These are phyloP conservation scores for Calonectria leucothoes DNA, from an alignment of 2,329 filamentous ascomycete species.

Conservation along the genomic window DNA sequence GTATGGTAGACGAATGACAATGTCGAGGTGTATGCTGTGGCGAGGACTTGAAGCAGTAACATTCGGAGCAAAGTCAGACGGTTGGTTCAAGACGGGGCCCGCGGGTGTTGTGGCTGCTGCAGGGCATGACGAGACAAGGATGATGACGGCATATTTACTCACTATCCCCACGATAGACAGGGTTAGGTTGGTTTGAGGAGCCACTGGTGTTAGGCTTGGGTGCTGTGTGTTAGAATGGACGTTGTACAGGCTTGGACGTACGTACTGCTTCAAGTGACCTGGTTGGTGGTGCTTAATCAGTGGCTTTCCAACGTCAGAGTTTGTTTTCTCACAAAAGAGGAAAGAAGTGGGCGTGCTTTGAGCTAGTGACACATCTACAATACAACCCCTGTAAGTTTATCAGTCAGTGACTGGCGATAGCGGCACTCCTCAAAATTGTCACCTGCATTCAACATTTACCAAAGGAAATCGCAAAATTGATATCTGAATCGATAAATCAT, in stretches of 20 bases:
- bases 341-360: not conserved
- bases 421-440: no score
- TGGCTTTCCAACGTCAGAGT: not conserved
- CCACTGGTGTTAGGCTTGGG: not conserved
- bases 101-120: not conserved
- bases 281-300: not conserved
- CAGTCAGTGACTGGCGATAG: no score
- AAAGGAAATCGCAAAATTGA: no score
- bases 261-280: no score
- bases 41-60: not conserved
- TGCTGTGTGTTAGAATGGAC: not conserved
- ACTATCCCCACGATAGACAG: not conserved
- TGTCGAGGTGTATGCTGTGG: not conserved
- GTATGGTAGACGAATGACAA: not conserved
- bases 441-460: no score
- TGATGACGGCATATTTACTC: not conserved
- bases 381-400: no score
- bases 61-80: not conserved
- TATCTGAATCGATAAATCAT: no score
- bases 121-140: not conserved
- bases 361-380: not conserved
- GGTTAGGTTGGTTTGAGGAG: not conserved
- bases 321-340: not conserved
- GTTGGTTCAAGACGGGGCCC: not conserved
- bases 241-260: not conserved